Conservation (phyloP, 2,329 filamentous ascomycete genomes). For the Xylariaceae sp. region DNA sequence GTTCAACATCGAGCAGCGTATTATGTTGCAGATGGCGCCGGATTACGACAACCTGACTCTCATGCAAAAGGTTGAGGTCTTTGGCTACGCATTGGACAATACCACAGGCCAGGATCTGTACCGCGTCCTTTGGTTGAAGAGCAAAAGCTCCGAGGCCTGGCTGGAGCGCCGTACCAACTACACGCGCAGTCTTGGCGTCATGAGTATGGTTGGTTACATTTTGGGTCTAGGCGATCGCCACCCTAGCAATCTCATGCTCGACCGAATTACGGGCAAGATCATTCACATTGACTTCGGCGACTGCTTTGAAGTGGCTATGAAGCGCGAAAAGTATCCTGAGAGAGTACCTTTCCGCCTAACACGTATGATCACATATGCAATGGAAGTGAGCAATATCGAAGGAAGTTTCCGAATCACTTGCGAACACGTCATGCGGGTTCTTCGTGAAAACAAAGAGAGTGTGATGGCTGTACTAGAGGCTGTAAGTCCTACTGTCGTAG, state of each 20-base stretch:
- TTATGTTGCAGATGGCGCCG: slow-evolving; percentile 99
- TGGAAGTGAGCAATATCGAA: slow-evolving; percentile 99
- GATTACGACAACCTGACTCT: slow-evolving; percentile 98
- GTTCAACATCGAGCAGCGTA: slow-evolving; percentile 97
- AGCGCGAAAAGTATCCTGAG: slow-evolving; percentile 98
- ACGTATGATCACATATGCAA: slow-evolving; percentile 97
- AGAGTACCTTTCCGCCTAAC: slow-evolving; percentile 96
- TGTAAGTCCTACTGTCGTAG: slow-evolving; percentile 56
- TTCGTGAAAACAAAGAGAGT: slow-evolving; percentile 96
- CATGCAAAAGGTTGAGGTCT: slow-evolving; percentile 99
- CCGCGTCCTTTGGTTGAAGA: slow-evolving; percentile 97
- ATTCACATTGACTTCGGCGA: slow-evolving; percentile 99
- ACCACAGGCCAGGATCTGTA: slow-evolving; percentile 98
- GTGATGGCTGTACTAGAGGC: slow-evolving; percentile 98
- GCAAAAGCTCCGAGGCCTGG: slow-evolving; percentile 96
- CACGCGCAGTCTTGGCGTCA: slow-evolving; percentile 91
- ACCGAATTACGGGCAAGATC: slow-evolving; percentile 92
- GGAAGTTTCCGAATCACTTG: slow-evolving; percentile 97
- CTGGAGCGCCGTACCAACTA: slow-evolving; percentile 98
- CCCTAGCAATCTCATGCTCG: slow-evolving; percentile 96
- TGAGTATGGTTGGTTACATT: slow-evolving; percentile 99
- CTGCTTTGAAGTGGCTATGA: slow-evolving; percentile 99
- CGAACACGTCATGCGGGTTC: slow-evolving; percentile 95
- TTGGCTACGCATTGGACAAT: slow-evolving; percentile 97
- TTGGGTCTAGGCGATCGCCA: slow-evolving; percentile 94